Conservation (phyloP, 140 eudicot species). For the Eryngium alpinum region DNA sequence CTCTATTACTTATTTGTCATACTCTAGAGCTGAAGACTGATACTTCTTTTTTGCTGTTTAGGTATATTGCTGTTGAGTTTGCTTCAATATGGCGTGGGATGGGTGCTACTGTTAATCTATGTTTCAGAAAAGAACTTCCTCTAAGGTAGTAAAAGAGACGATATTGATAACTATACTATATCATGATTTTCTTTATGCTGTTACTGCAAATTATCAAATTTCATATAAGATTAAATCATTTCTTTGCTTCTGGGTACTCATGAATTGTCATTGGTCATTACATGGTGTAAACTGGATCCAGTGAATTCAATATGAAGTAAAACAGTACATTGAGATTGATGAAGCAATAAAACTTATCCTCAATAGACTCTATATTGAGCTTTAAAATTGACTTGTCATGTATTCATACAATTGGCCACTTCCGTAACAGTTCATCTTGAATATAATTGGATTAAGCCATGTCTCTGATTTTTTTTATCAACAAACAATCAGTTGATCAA, state of each 20-base stretch:
- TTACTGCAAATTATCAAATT: neutral
- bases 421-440: neutral
- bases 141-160: constrained; percentile 42
- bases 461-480: neutral
- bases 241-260: neutral
- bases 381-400: neutral
- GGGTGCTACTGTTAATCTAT: constrained; percentile 78
- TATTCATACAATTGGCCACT: neutral
- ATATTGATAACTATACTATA: too few species aligned
- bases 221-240: neutral
- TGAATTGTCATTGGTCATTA: neutral
- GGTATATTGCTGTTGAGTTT: constrained; percentile 97
- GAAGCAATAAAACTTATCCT: neutral
- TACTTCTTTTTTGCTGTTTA: constrained; percentile 21
- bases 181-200: too few species aligned
- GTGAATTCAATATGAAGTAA: neutral
- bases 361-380: neutral
- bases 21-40: neutral
- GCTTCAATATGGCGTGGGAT: constrained; percentile 99
- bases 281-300: neutral
- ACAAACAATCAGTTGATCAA: neutral
- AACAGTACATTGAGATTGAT: neutral
- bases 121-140: constrained; percentile 85
- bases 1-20: constrained; percentile 6
- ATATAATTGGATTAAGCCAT: neutral